Percentiles rank a stretch among this genome's conserved stretches.
Evolutionary conservation across 2,329 filamentous ascomycete genomes (phyloP).

Genomic region (Ophiobolus disseminans): DNA sequence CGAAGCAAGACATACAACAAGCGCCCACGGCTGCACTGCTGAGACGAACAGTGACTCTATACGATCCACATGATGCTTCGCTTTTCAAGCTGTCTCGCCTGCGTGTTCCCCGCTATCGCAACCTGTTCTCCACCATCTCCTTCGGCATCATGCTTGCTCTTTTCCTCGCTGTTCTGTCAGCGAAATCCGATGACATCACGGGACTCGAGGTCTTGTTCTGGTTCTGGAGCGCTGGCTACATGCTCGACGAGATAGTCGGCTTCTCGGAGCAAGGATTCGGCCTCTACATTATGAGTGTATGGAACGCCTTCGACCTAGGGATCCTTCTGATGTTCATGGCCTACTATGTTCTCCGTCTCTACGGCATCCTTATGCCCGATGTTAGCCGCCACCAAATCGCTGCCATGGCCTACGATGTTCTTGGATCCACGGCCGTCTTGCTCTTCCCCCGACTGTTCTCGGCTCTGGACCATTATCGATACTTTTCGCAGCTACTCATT

Average conservation of each 20-base stretch:
- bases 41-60: constrained; percentile 81
- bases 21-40: constrained; percentile 50
- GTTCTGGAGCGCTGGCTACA: constrained; percentile 97
- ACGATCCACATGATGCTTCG: constrained; percentile 89
- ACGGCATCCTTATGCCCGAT: constrained; percentile 83
- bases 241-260: constrained; percentile 93
- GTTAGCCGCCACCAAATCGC: constrained; percentile 73
- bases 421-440: constrained; percentile 88
- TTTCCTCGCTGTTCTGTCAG: constrained; percentile 80
- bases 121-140: constrained; percentile 87
- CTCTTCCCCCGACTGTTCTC: constrained; percentile 91
- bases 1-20: constrained; percentile 33
- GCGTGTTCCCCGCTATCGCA: constrained; percentile 88
- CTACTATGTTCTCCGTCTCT: constrained; percentile 89
- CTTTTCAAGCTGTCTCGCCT: constrained; percentile 90
- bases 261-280: constrained; percentile 98
- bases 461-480: constrained; percentile 91
- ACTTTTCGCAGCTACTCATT: constrained; percentile 93
- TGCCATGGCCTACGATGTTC: constrained; percentile 88
- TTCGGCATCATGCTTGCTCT: constrained; percentile 83
- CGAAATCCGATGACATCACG: constrained; percentile 81
- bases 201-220: constrained; percentile 88
- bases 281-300: constrained; percentile 96
- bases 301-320: constrained; percentile 94
- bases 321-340: constrained; percentile 84